These are phyloP conservation scores for Alternaria gaisen DNA, from an alignment of 2,329 filamentous ascomycete genomes.

Conservation along the genomic window DNA sequence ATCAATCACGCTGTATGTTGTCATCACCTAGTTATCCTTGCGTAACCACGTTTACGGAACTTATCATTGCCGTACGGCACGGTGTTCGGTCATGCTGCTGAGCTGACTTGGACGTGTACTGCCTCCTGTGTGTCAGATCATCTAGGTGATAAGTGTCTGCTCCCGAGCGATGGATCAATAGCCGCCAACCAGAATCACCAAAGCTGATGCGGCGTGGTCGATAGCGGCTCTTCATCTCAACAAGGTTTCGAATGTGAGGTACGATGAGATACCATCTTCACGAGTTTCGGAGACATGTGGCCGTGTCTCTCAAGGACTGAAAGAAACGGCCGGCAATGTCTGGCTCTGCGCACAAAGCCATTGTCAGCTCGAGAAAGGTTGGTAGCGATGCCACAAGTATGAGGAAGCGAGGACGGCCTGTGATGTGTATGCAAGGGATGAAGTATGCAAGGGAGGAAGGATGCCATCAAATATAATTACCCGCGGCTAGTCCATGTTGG, in stretches of 20 bases:
- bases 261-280: not conserved
- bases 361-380: not conserved
- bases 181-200: not conserved
- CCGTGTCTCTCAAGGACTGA: not conserved
- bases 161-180: not conserved
- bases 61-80: not conserved
- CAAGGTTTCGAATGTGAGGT: slow-evolving; percentile 1
- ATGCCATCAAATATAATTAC: slow-evolving; percentile 6
- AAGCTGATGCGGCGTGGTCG: slow-evolving; percentile 5
- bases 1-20: not conserved
- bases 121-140: slow-evolving; percentile 7
- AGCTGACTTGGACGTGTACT: slow-evolving; percentile 1
- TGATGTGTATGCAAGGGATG: not conserved
- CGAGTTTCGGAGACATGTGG: not conserved
- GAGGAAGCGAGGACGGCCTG: not conserved
- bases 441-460: not conserved
- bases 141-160: not conserved
- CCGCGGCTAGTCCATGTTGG: slow-evolving; percentile 14
- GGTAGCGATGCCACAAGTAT: not conserved
- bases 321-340: not conserved
- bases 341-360: not conserved
- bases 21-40: not conserved
- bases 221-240: not conserved
- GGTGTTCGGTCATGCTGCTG: not conserved
- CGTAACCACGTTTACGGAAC: not conserved